phyloP scores from a whole-genome alignment of 2,329 filamentous ascomycete species.

The Colletotrichum sansevieriae region DNA sequence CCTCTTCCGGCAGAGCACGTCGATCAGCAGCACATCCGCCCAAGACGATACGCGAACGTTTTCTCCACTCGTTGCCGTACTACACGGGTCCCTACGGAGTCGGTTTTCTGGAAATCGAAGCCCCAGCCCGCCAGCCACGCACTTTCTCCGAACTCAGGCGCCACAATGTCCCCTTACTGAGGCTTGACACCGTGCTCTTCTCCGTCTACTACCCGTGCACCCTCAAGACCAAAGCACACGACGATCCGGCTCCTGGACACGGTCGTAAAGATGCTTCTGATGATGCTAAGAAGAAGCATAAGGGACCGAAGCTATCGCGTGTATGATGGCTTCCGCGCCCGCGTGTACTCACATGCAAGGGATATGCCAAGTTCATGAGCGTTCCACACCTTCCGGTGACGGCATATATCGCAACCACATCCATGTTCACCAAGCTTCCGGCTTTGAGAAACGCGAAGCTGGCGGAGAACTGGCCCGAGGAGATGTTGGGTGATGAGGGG shows the following conservation, averaged over 20 bases:
- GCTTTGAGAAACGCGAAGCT: constrained; percentile 72
- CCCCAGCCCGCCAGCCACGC: constrained; percentile 62
- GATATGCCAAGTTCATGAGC: constrained; percentile 73
- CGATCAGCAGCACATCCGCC: constrained; percentile 46
- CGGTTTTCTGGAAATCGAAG: constrained; percentile 76
- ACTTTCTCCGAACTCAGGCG: constrained; percentile 57
- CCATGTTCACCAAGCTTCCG: constrained; percentile 74
- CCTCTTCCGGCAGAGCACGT: constrained; percentile 12
- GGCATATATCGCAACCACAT: constrained; percentile 67
- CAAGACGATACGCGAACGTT: constrained; percentile 52
- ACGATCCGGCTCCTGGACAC: constrained; percentile 4
- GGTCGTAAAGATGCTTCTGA: neutral
- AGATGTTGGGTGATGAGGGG: constrained; percentile 50
- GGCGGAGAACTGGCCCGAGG: constrained; percentile 66
- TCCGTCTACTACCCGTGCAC: constrained; percentile 75
- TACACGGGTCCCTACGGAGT: constrained; percentile 77
- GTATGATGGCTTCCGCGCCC: constrained; percentile 74
- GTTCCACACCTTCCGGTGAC: constrained; percentile 63
- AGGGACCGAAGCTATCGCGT: constrained; percentile 57
- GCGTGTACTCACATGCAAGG: constrained; percentile 66
- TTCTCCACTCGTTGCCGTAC: constrained; percentile 65
- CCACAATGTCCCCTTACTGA: constrained; percentile 54
- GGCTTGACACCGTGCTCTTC: constrained; percentile 70
- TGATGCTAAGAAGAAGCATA: neutral
- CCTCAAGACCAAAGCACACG: constrained; percentile 51